Evolutionary conservation across 495 filamentous ascomycete species (phyloP), one percentile per base, ranked within the genome.

Genomic region (Tuber umbilicatum): DNA sequence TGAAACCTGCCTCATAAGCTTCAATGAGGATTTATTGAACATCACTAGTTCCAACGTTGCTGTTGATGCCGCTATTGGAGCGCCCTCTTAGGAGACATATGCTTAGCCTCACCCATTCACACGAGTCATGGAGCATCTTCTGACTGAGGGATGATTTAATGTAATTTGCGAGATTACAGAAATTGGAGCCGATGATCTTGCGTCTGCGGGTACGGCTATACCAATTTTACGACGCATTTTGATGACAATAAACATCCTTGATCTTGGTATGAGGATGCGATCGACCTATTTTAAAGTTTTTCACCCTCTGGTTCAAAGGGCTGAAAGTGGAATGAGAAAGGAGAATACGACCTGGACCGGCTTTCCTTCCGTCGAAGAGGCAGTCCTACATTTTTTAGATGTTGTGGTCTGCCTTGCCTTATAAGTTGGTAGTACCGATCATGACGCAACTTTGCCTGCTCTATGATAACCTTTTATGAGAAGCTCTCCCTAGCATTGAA

Each of bases 91-190:
- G 39, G 86, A 88, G 69, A 86, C 86, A 23, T 99, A 99, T 79
- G 87, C 93, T 73, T 88, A 89, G 9, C 86, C 97, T 37, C 95
- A 99, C 84, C 93, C 95, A 14, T 97, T 97, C 79, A 89, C 91
- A 31, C 89, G 95, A 50, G 92, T 94, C 37, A 95, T 97, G 89
- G 96, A 98, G 82, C 98, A 96, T 92, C 87, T 98, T 83, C 97
- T 97, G 82, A 97, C 97, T 79, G 92, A 95, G 77, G 92, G 92
- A 76, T 93, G 97, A 37, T 87, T 97, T 72, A 87, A 87, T 75
- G 89, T 89, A 35, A 83, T 99, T 21, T 93, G 97, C 81, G 86
- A 89, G 70, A 89, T 90, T 19, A 89, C 93, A 50, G 89, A 92
- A 72, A 89, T 94, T 81, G 88, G 95, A 79, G 82, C 91, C 31